phyloP scores from a whole-genome alignment of 371 early-diverging fungal species.

The Dentiscutata heterogama region DNA sequence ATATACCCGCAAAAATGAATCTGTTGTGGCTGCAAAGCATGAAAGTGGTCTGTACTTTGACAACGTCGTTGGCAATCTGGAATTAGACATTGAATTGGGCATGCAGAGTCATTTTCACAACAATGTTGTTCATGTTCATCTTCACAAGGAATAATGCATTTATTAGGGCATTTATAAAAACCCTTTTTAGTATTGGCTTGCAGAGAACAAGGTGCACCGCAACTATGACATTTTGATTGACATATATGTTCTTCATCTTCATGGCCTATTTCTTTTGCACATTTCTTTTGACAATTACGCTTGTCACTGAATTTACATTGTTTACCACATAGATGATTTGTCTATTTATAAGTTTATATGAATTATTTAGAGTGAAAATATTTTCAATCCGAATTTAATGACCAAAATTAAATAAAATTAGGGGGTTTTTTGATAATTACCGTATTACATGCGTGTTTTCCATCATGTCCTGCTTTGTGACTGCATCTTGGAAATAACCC shows the following conservation, averaged over 20 bases:
- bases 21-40: slow-evolving; percentile 2
- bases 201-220: slow-evolving; percentile 38
- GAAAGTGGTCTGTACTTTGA: slow-evolving; percentile 37
- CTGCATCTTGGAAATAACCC: slow-evolving; percentile 5
- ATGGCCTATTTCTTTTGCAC: slow-evolving; percentile 38
- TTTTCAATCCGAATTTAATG: too few relatives aligned
- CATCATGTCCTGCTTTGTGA: slow-evolving; percentile 37
- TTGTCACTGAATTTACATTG: slow-evolving; percentile 25
- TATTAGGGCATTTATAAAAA: slow-evolving; percentile 34
- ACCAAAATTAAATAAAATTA: too few relatives aligned
- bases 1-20: slow-evolving; percentile 44
- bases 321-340: slow-evolving; percentile 25
- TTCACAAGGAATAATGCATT: slow-evolving; percentile 30
- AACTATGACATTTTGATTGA: slow-evolving; percentile 29
- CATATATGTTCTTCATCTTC: slow-evolving; percentile 40
- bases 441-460: slow-evolving; percentile 35
- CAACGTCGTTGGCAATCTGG: slow-evolving; percentile 13
- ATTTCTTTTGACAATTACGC: slow-evolving; percentile 38
- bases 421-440: neutral
- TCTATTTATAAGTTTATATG: neutral
- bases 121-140: slow-evolving; percentile 7
- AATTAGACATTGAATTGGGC: slow-evolving; percentile 43
- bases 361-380: neutral
- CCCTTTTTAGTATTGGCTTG: slow-evolving; percentile 5
- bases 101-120: slow-evolving; percentile 35